Conservation (phyloP, 345 rosid species). For the Anastatica hierochuntica region DNA sequence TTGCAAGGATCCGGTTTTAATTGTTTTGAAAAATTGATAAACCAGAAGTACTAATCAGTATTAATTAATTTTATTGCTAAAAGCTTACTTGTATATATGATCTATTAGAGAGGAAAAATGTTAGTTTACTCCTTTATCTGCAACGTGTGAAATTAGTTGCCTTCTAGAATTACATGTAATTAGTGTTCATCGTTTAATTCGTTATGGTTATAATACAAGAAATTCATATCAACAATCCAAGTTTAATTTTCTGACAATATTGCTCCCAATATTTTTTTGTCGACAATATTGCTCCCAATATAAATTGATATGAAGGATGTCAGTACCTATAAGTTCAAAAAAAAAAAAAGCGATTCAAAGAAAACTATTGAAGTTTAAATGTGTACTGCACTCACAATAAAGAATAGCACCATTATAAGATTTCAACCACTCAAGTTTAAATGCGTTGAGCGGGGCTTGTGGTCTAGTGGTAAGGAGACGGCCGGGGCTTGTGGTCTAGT, state of each 20-base stretch:
- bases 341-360: not conserved
- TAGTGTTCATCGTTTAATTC: not conserved
- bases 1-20: no score
- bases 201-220: not conserved
- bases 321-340: not conserved
- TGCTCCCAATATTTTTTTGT: constrained; percentile 14
- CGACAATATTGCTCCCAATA: constrained; percentile 16
- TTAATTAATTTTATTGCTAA: no score
- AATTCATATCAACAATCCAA: not conserved
- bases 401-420: constrained; percentile 21
- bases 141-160: no score
- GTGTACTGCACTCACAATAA: constrained; percentile 26
- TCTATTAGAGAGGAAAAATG: no score
- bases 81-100: no score
- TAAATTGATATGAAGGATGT: constrained; percentile 20
- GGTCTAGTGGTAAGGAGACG: no score
- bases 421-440: constrained; percentile 25
- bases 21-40: no score
- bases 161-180: no score
- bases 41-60: no score
- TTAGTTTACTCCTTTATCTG: no score
- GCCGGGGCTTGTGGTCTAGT: no score
- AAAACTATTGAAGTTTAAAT: constrained; percentile 12
- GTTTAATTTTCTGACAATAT: constrained; percentile 13
- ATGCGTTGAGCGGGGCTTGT: constrained; percentile 20